Evolutionary conservation across 2,329 filamentous ascomycete species (phyloP).

Genomic region (Phialophora chinensis): DNA sequence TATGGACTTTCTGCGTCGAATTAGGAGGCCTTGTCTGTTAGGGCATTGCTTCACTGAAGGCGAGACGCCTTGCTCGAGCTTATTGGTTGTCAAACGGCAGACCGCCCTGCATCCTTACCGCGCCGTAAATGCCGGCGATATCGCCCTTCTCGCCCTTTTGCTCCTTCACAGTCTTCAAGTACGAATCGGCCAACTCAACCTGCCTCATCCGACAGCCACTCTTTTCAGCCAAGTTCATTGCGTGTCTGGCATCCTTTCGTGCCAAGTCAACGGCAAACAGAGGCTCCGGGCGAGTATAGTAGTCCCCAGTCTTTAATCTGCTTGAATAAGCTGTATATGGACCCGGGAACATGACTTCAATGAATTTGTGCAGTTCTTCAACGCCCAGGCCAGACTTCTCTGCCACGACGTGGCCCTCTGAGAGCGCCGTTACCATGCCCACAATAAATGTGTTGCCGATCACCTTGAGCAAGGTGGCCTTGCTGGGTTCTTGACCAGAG

Average conservation of each 20-base stretch:
- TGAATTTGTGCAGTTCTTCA: conserved; percentile 71
- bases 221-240: conserved; percentile 67
- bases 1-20: neutral
- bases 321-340: conserved; percentile 75
- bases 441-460: conserved; percentile 87
- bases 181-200: conserved; percentile 70
- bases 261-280: conserved; percentile 83
- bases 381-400: conserved; percentile 80
- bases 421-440: conserved; percentile 79
- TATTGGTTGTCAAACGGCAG: conserved; percentile 72
- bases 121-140: conserved; percentile 82
- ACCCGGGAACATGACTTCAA: conserved; percentile 76
- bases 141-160: conserved; percentile 62
- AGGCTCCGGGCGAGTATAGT: conserved; percentile 76
- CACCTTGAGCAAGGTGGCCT: conserved; percentile 75
- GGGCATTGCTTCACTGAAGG: neutral
- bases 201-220: conserved; percentile 68
- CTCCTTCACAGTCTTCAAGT: conserved; percentile 72
- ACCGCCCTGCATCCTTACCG: conserved; percentile 74
- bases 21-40: neutral
- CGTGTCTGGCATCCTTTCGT: conserved; percentile 80
- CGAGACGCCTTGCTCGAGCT: neutral
- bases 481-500: conserved; percentile 69
- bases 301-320: conserved; percentile 76
- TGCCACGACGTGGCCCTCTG: conserved; percentile 77